phyloP scores from a whole-genome alignment of 108 stramenopile species.

The Stephanodiscus minutulus region DNA sequence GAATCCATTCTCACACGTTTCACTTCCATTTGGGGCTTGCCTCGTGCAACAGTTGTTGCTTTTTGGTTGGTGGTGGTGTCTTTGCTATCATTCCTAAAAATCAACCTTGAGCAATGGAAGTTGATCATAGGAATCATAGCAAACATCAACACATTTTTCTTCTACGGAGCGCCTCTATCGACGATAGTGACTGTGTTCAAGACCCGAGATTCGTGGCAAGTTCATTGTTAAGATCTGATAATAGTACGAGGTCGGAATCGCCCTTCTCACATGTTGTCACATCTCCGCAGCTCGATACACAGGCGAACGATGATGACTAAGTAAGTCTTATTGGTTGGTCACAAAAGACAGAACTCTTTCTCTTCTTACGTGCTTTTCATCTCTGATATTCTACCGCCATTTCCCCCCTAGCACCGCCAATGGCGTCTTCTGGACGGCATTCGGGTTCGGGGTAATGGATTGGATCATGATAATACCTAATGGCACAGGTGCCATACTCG shows the following conservation, averaged over 20 bases:
- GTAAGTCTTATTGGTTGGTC: background rate
- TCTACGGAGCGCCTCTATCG: conserved; percentile 83
- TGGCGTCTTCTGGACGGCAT: conserved; percentile 74
- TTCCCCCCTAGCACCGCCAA: conserved; percentile 41
- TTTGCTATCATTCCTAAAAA: conserved; percentile 39
- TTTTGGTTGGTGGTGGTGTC: conserved; percentile 58
- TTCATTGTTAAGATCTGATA: background rate
- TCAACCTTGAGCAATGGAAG: conserved; percentile 32
- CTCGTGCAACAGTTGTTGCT: conserved; percentile 24
- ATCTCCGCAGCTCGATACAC: conserved; percentile 44
- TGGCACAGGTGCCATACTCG: conserved; percentile 65
- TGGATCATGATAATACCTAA: conserved; percentile 71
- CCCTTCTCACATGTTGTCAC: background rate
- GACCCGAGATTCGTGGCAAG: conserved; percentile 30
- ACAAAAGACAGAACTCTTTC: background rate
- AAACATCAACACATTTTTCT: conserved; percentile 78
- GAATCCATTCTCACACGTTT: background rate
- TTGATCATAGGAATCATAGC: conserved; percentile 63
- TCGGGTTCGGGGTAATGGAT: conserved; percentile 69
- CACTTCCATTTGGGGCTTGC: background rate
- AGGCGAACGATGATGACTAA: conserved; percentile 48
- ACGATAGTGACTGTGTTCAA: conserved; percentile 64
- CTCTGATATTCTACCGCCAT: background rate
- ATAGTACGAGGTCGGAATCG: background rate
- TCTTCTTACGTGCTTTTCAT: background rate